Base-by-base conservation (phyloP, 305 asterid genomes). In the Fraxinus sp. region DNA sequence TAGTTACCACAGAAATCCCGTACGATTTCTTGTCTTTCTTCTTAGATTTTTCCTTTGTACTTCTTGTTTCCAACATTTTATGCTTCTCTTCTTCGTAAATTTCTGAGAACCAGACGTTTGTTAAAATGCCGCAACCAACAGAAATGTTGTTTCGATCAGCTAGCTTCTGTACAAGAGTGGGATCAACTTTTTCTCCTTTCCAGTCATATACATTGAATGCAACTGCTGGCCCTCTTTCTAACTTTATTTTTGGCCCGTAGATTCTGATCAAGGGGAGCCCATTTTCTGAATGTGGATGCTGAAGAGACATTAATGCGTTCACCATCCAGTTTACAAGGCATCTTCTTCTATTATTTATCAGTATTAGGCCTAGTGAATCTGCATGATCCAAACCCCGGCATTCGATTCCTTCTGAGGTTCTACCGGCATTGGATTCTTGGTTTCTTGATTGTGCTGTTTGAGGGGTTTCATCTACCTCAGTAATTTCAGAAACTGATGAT, bases 181-280 rank as follows among this genome's bases (percentile, higher is more conserved):
- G 98, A 0, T 92, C 94, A 2, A 92, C 83, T 71, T 84, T 89
- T 77, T 91, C 95, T 5, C 94, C 97, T 86, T 91, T 92, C 98
- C 98, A 95, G 62, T 95, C 98, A 77, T 87, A 89, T 11, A 95
- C 90, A 39, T 93, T 95, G 90, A 95, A 91, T 0, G 95, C 93
- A 24, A 95, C 43, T 3, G 92, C 87, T 76, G 92, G 92, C 76
- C 97, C 98, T 32, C 98, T 73, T 35, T 91, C 89, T 3, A 91
- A 83, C 83, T 85, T 81, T 18, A 91, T 68, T 43, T 85, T 91
- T 18, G 94, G 95, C 55, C 98, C 98, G 86, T 90, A 93, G 1
- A 92, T 86, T 80, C 78, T 79, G 77, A 92, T 84, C 79, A 93
- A 80, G 1, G 90, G 86, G 26, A 35, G 79, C 84, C 89, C 93